These are phyloP conservation scores for Entamoeba dispar DNA, from an alignment of 208 protist species.

Conservation along the genomic window DNA sequence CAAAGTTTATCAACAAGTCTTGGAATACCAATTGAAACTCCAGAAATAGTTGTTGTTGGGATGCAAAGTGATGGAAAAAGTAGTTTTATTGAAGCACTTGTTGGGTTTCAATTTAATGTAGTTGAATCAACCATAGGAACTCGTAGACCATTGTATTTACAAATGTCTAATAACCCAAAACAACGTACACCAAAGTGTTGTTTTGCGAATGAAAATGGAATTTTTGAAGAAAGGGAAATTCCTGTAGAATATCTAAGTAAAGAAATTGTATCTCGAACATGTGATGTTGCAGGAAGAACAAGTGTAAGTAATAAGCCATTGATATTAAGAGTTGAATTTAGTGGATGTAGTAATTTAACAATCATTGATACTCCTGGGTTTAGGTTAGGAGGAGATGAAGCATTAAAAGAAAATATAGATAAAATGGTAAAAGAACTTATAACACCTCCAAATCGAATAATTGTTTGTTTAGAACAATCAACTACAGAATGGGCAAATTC, in stretches of 20 bases:
- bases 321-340: background rate
- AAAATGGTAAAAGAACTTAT: background rate
- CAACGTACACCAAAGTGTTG: background rate
- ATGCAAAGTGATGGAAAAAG: background rate
- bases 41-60: background rate
- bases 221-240: background rate
- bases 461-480: background rate
- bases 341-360: background rate
- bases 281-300: background rate
- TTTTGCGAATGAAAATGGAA: background rate
- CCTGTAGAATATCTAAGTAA: background rate
- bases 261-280: background rate
- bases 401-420: background rate
- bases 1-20: background rate
- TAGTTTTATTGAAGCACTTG: background rate
- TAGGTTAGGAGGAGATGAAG: background rate
- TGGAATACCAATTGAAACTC: background rate
- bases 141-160: background rate
- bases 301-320: background rate
- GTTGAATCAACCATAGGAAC: background rate
- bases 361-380: background rate
- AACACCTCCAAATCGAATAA: background rate
- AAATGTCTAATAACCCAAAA: background rate
- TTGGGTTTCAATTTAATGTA: background rate
- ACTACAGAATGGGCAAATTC: background rate